A percentile compares a stretch with the other conserved stretches of the same genome.
Evolutionary conservation across 2,329 filamentous ascomycete genomes (phyloP).

Genomic region (Cadophora sp.): DNA sequence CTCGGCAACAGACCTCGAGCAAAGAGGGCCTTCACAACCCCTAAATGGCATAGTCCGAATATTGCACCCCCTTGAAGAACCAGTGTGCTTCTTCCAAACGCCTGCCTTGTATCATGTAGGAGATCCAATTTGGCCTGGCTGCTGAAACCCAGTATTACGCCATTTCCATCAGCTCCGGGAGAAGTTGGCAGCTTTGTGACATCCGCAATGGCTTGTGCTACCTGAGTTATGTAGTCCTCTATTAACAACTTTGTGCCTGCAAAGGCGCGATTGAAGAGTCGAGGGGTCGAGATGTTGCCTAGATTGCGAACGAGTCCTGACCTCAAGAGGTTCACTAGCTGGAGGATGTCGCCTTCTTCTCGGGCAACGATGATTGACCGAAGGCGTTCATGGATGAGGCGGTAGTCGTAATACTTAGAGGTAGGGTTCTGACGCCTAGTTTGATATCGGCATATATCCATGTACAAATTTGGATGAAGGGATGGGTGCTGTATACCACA

Average conservation of each 20-base stretch:
- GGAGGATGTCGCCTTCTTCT: conserved; percentile 74
- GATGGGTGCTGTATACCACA: conserved; percentile 63
- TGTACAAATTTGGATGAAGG: not conserved
- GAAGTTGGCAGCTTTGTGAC: conserved; percentile 71
- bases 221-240: conserved; percentile 86
- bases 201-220: conserved; percentile 81
- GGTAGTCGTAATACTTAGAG: conserved; percentile 85
- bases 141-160: conserved; percentile 47
- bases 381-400: conserved; percentile 79
- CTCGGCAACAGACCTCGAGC: conserved; percentile 81
- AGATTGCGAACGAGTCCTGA: conserved; percentile 83
- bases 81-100: conserved; percentile 84
- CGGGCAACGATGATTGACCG: conserved; percentile 73
- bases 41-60: conserved; percentile 88
- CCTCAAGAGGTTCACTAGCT: conserved; percentile 79
- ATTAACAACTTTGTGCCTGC: conserved; percentile 90
- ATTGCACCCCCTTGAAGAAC: conserved; percentile 90
- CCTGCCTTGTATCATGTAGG: conserved; percentile 84
- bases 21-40: conserved; percentile 88
- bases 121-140: conserved; percentile 75
- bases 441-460: not conserved
- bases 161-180: conserved; percentile 49
- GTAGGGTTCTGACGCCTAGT: conserved; percentile 80
- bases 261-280: conserved; percentile 84
- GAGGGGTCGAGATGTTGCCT: conserved; percentile 86